These are phyloP conservation scores for Phytophthora idaei DNA, from an alignment of 352 stramenopile species.

Conservation along the genomic window DNA sequence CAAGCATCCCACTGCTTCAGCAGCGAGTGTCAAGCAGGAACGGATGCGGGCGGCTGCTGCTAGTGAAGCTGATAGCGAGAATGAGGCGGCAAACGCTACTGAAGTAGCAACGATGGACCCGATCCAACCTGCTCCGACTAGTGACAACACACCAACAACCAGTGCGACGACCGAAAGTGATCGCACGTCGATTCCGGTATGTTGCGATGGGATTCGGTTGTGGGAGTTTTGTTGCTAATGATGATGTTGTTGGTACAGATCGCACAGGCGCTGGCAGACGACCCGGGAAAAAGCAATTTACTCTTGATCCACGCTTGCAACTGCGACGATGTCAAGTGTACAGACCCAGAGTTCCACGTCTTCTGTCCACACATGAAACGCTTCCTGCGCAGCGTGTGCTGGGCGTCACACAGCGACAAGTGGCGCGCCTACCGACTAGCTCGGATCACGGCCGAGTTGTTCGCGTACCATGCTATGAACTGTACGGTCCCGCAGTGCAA, in stretches of 20 bases:
- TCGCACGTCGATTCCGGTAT: slow-evolving; percentile 26
- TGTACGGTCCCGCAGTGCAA: slow-evolving; percentile 44
- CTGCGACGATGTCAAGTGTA: slow-evolving; percentile 54
- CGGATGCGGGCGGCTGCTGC: not conserved
- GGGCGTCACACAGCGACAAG: slow-evolving; percentile 63
- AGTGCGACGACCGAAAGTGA: slow-evolving; percentile 16
- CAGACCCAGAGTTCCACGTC: slow-evolving; percentile 40
- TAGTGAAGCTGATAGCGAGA: not conserved
- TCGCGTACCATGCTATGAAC: slow-evolving; percentile 60
- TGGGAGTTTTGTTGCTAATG: not conserved
- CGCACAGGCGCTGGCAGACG: slow-evolving; percentile 42
- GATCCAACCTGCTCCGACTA: not conserved
- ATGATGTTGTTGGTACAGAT: slow-evolving; percentile 35
- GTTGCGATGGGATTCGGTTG: not conserved
- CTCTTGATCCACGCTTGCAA: slow-evolving; percentile 66
- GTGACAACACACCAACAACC: not conserved
- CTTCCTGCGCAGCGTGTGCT: slow-evolving; percentile 68
- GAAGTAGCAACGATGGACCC: not conserved
- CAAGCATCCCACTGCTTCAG: slow-evolving; percentile 8
- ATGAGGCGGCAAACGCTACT: not conserved
- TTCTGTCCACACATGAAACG: slow-evolving; percentile 72
- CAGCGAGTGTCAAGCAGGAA: slow-evolving; percentile 32
- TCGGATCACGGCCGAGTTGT: slow-evolving; percentile 50
- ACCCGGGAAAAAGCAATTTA: slow-evolving; percentile 53
- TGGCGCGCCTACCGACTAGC: slow-evolving; percentile 59